Conservation (phyloP, 352 stramenopile genomes). For the Thalassiosira hispida region DNA sequence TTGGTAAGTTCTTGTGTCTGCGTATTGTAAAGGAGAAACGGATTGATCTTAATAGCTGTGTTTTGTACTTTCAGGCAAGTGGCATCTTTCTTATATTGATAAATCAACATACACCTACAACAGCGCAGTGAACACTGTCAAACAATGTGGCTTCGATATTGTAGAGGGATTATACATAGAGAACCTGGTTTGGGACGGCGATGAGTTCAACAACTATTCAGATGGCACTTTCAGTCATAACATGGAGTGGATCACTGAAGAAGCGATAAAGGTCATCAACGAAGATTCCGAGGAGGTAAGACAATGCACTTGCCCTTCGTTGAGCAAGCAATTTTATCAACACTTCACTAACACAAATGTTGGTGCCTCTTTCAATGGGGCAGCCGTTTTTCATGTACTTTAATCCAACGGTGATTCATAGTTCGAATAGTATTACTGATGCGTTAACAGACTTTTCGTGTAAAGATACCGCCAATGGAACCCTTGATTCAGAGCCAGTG, state of each 20-base stretch:
- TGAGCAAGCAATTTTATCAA: neutral
- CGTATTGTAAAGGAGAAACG: neutral
- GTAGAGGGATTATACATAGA: slow-evolving; percentile 42
- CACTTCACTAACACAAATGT: neutral
- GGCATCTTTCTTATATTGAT: slow-evolving; percentile 20
- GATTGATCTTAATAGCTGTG: neutral
- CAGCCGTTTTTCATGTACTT: slow-evolving; percentile 57
- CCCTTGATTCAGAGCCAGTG: neutral
- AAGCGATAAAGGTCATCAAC: slow-evolving; percentile 50
- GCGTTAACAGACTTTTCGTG: slow-evolving; percentile 22
- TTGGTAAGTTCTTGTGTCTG: slow-evolving; percentile 25
- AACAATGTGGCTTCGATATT: slow-evolving; percentile 43
- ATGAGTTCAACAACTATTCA: neutral
- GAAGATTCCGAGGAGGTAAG: slow-evolving; percentile 6
- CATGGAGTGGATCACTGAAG: slow-evolving; percentile 43
- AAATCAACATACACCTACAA: slow-evolving; percentile 3
- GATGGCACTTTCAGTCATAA: slow-evolving; percentile 39
- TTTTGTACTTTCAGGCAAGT: slow-evolving; percentile 16
- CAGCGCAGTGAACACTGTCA: slow-evolving; percentile 13
- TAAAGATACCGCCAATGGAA: no score
- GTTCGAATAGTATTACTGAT: slow-evolving; percentile 15
- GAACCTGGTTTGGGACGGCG: slow-evolving; percentile 29
- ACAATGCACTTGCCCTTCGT: neutral
- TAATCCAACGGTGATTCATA: slow-evolving; percentile 50
- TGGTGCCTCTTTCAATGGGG: neutral